Evolutionary conservation across 176 grass and related monocot genomes (phyloP).

Genomic region (Pontederia paniculata): DNA sequence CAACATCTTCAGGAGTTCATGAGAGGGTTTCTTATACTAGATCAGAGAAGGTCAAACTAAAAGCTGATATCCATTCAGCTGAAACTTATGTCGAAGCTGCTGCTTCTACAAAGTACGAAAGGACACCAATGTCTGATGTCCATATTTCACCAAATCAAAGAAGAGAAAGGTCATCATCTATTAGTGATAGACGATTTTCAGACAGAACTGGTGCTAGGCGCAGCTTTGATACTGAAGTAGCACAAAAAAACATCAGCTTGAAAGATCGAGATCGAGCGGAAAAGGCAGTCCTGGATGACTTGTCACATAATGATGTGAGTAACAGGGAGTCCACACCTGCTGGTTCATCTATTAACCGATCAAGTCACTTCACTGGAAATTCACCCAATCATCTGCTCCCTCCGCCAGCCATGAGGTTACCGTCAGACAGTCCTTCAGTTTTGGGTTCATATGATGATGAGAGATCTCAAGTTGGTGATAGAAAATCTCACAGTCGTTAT

Average conservation of each 20-base stretch:
- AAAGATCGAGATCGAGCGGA: conserved; percentile 81
- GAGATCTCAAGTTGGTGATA: conserved; percentile 48
- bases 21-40: conserved; percentile 48
- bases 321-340: conserved; percentile 70
- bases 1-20: conserved; percentile 46
- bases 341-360: conserved; percentile 47
- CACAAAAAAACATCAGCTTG: conserved; percentile 27
- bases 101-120: conserved; percentile 39
- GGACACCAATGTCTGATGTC: conserved; percentile 54
- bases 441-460: conserved; percentile 59
- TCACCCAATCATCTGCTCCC: conserved; percentile 52
- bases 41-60: conserved; percentile 46
- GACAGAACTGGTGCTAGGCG: conserved; percentile 43
- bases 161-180: conserved; percentile 59
- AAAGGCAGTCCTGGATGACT: conserved; percentile 38
- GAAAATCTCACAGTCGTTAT: conserved; percentile 45
- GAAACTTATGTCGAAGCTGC: conserved; percentile 46
- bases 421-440: conserved; percentile 50
- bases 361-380: conserved; percentile 37
- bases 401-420: conserved; percentile 30
- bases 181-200: conserved; percentile 57
- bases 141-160: conserved; percentile 50
- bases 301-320: conserved; percentile 32
- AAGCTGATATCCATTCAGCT: conserved; percentile 49
- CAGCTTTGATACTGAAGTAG: conserved; percentile 50